phyloP scores from a whole-genome alignment of 2,329 filamentous ascomycete species.

The Conoideocrella luteorostrata region DNA sequence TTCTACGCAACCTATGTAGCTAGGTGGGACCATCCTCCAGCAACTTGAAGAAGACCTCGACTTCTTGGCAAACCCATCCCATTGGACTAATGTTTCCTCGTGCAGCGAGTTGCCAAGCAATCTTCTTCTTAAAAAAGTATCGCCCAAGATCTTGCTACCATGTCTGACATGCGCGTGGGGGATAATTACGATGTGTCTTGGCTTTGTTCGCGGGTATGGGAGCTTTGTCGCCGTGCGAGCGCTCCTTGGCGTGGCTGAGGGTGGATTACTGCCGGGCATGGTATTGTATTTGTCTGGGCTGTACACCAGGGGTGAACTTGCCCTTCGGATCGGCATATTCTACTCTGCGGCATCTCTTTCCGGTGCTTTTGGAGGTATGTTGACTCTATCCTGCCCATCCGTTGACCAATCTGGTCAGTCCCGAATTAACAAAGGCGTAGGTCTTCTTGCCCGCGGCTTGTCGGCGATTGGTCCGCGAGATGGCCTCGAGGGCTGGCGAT shows the following conservation, averaged over 20 bases:
- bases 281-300: constrained; percentile 70
- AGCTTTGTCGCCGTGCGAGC: constrained; percentile 62
- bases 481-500: constrained; percentile 65
- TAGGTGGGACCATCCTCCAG: no score
- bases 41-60: no score
- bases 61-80: neutral
- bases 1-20: constrained; percentile 61
- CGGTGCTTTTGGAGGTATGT: constrained; percentile 63
- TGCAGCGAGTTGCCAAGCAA: constrained; percentile 56
- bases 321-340: constrained; percentile 64
- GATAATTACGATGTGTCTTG: constrained; percentile 62
- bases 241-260: constrained; percentile 62
- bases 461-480: constrained; percentile 51
- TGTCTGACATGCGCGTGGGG: constrained; percentile 61
- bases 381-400: no score
- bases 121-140: constrained; percentile 56
- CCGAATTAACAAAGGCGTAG: constrained; percentile 44
- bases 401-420: no score
- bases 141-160: constrained; percentile 55
- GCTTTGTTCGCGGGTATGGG: constrained; percentile 59
- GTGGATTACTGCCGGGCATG: constrained; percentile 62
- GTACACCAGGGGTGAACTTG: constrained; percentile 68
- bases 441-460: constrained; percentile 69
- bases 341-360: constrained; percentile 66
- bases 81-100: neutral